Base-by-base conservation (phyloP, 1,139 yeast species). In the Scheffersomyces stambukii region DNA sequence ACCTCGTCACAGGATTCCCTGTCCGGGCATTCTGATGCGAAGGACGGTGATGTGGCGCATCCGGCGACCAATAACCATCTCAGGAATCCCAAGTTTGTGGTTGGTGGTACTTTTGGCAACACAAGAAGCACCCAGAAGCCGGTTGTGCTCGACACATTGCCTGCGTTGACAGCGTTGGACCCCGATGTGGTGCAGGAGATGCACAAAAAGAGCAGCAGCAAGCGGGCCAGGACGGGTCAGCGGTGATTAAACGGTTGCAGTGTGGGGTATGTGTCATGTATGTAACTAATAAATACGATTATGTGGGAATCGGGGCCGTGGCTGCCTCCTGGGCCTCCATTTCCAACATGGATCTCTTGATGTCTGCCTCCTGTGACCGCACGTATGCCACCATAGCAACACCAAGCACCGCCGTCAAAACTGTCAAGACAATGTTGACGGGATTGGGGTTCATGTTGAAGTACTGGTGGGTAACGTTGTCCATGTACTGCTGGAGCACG, bases 401-500 rank as follows among this genome's bases (percentile, higher is more conserved):
- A 1, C 89, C 91, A 38, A 77, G 64, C 0, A 78, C 27, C 1
- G 66, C 57, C 0, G 93, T 81, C 24, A 70, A 43, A 0, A 47
- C 35, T 1, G 83, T 66, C 35, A 89, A 62, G 1, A 68, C 34
- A 1, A 62, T 33, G 51, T 88, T 88, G 20, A 85, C 71, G 0
- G 96, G 96, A 6, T 64, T 66, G 12, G 97, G 96, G 50, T 88
- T 80, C 73, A 75, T 75, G 27, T 70, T 41, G 51, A 83, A 81
- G 11, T 63, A 55, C 24, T 68, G 67, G 49, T 85, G 94, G 0
- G 96, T 86, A 18, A 69, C 46, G 29, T 61, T 64, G 49, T 88
- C 96, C 53, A 88, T 58, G 3, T 64, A 60, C 18, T 82, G 77
- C 50, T 85, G 95, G 9, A 74, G 50, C 41, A 86, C 64, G 53